Evolutionary conservation across 768 basidiomycete genomes (phyloP), one percentile per base, ranked within the genome.

Genomic region (Crassisporium funariophilum): DNA sequence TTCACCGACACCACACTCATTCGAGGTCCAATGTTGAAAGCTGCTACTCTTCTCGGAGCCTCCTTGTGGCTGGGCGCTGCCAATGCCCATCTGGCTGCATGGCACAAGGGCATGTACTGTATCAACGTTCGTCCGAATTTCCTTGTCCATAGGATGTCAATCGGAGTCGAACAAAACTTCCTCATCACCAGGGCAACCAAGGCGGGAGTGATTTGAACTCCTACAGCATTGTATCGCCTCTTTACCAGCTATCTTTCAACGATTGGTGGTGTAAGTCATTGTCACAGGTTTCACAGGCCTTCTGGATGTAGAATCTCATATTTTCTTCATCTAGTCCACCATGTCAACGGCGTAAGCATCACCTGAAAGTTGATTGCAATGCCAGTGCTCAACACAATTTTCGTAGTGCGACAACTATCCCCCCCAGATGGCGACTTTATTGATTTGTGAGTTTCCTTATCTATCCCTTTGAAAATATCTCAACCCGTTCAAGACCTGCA

Each of bases 251-350:
- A 4, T 24, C 62, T 15, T 64, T 68, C 50, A 61, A 55, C 9
- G 57, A 71, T 13, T 79, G 75, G 71, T 79, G 76, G 76, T 71
- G 77, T 76, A 45, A 59, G 69, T 68, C 13, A 12, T 23, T 27
- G 4, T 23, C 46, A 41, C 6, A 9, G 48, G 11, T 22, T 29
- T 29, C 13, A 29, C 13, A 13, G 7, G 13, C 12, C 35, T 8
- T 23, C 4, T 19, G 4, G n/a, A 13, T 29, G 34, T 41, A 25
- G 44, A 23, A 20, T 35, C 46, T 37, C 29, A 31, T 31, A 11
- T 47, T 43, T 48, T 19, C 17, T 44, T 17, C 50, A 36, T 16
- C 2, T 45, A 73, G 72, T 74, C 59, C 72, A 70, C 53, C 62
- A 64, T 44, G 50, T 64, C 44, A 64, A 71, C 52, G 44, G 51